phyloP scores from a whole-genome alignment of 192 early-diverging fungal species.

The Rhizophagus sp. region DNA sequence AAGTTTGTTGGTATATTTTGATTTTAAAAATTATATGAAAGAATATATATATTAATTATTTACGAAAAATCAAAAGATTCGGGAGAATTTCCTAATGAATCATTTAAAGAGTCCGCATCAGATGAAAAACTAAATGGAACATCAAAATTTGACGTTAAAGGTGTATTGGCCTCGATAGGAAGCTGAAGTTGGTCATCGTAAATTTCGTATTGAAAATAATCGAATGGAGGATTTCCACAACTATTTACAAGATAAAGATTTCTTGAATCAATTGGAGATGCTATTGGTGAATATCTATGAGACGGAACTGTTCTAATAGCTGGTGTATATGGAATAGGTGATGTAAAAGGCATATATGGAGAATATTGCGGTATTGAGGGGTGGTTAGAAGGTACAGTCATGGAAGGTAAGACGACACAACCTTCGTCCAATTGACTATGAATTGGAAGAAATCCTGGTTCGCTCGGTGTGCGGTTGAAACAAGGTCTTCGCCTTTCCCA shows the following conservation, averaged over 20 bases:
- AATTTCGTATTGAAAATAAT: neutral
- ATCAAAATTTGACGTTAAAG: neutral
- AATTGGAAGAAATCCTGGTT: neutral
- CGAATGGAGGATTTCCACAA: neutral
- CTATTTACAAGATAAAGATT: neutral
- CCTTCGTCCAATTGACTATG: neutral
- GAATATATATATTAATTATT: neutral
- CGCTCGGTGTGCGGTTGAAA: neutral
- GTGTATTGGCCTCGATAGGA: neutral
- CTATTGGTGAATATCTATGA: neutral
- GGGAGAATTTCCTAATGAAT: neutral
- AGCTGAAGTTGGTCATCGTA: neutral
- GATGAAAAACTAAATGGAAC: neutral
- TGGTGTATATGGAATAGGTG: neutral
- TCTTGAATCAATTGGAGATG: neutral
- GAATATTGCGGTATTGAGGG: neutral
- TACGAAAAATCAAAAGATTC: neutral
- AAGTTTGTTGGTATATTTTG: too few relatives aligned
- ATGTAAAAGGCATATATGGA: neutral
- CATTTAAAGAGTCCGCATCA: neutral
- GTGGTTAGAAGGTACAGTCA: neutral
- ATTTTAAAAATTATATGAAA: too few relatives aligned
- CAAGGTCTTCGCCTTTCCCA: constrained; percentile 9
- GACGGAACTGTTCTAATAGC: neutral
- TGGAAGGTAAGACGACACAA: neutral